Base-by-base conservation (phyloP, 2,329 filamentous ascomycete genomes). In the Penicillium nordicum region DNA sequence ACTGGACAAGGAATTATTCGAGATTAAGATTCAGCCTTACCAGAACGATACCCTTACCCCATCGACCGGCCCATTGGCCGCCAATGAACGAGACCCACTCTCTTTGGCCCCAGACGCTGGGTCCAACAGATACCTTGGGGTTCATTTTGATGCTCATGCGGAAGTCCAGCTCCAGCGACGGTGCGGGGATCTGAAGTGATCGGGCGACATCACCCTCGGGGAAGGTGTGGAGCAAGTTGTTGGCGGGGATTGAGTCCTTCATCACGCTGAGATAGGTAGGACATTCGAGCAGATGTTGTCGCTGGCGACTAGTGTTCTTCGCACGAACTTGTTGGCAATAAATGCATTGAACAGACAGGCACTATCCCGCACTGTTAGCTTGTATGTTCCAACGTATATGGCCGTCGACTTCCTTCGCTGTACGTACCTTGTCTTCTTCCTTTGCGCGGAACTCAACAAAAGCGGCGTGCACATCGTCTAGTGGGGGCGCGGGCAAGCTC, bases 111-210 rank as follows among this genome's bases (percentile, higher is more conserved):
- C 76, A 80, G 34, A 80, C 70, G 36, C 74, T 74, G 21, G 69
- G 68, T 4, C 79, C 79, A 16, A 81, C 73, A 2, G 72, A 67
- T 18, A 82, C 76, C 56, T 77, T 77, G 3, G 79, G 79, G 60
- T 82, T 81, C 63, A 81, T 68, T 62, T 80, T 80, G 53, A 81
- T 75, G 63, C 78, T 79, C 72, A 82, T 80, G 48, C 79, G 78
- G 69, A 81, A 82, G 62, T 82, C 79, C 44, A 81, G 72, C 58
- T 80, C 78, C 30, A 81, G 73, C 5, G 71, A 70, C 0, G 79
- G 79, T 7, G 74, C 71, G 9, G 79, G 79, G 29, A 80, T 71
- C 60, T 78, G 75, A 44, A 79, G 64, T 10, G 76, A 79, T 18
- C 77, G 77, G 23, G 77, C 77, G 50, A 79, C 69, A 66, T 80